Evolutionary conservation across 495 filamentous ascomycete genomes (phyloP).

Genomic region (Neurospora sp.): DNA sequence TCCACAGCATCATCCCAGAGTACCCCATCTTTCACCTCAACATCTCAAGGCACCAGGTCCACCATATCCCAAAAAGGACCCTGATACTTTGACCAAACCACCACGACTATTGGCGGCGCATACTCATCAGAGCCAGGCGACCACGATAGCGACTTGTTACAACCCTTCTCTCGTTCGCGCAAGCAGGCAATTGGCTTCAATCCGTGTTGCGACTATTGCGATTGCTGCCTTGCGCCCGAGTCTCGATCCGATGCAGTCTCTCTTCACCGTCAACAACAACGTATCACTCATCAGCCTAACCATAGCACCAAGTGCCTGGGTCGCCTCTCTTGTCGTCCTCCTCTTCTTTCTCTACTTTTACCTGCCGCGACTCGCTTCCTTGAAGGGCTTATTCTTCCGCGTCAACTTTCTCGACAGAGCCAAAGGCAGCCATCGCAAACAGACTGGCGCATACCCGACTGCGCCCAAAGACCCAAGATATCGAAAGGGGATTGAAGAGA

Average conservation of each 20-base stretch:
- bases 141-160: background rate
- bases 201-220: background rate
- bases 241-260: conserved; percentile 32
- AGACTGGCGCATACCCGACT: background rate
- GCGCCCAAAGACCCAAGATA: background rate
- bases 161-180: background rate
- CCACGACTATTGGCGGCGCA: background rate
- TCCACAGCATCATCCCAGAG: background rate
- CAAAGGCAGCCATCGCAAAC: background rate
- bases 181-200: background rate
- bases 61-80: background rate
- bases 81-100: background rate
- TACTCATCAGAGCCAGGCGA: background rate
- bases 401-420: background rate
- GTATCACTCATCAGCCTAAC: conserved; percentile 42
- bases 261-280: conserved; percentile 45
- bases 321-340: conserved; percentile 38
- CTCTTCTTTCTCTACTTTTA: conserved; percentile 43
- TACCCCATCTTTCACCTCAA: background rate
- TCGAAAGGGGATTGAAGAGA: background rate
- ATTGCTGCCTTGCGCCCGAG: background rate
- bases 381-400: conserved; percentile 5
- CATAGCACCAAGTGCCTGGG: conserved; percentile 43
- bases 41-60: background rate
- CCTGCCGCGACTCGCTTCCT: conserved; percentile 22